phyloP scores from a whole-genome alignment of 2,329 filamentous ascomycete species.

The Lachnellula arida region DNA sequence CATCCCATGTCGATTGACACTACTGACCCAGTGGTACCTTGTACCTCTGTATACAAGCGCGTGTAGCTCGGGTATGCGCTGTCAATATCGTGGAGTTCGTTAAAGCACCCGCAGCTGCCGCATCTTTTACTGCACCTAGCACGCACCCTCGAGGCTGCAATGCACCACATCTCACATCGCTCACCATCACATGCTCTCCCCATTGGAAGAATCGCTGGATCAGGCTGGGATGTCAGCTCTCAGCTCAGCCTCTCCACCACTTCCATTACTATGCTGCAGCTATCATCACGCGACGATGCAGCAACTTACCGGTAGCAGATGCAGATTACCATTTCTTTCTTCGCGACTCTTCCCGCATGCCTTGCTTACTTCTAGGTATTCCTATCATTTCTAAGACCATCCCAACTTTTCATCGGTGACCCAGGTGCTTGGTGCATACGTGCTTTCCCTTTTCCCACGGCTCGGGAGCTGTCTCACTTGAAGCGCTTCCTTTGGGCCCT shows the following conservation, averaged over 20 bases:
- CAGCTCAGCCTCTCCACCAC: background rate
- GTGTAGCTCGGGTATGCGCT: background rate
- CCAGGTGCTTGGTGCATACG: too few species aligned
- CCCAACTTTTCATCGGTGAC: background rate
- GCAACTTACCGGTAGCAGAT: background rate
- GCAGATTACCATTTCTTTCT: background rate
- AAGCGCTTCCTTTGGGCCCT: too few species aligned
- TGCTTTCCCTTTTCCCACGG: too few species aligned
- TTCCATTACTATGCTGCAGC: background rate
- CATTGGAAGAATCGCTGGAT: background rate
- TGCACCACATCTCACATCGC: background rate
- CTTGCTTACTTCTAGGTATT: background rate
- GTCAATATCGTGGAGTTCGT: background rate
- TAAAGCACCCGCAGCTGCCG: background rate
- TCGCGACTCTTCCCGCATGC: background rate
- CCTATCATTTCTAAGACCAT: too few species aligned
- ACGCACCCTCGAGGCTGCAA: background rate
- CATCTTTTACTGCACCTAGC: background rate
- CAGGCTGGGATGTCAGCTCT: background rate
- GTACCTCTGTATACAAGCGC: too few species aligned
- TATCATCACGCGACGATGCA: background rate
- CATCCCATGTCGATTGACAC: background rate
- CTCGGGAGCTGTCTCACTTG: too few species aligned
- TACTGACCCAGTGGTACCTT: too few species aligned
- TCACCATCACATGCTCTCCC: background rate